phyloP scores from a whole-genome alignment of 306 rosid genomes.

The Medicago truncatula region MtrunA17r5.0-ANR NC_053046.1:9478001-9478500 shows the following conservation, averaged over 20 bases:
- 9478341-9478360: constrained; percentile 99
- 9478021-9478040: neutral
- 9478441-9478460: constrained; percentile 29
- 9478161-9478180: constrained; percentile 56
- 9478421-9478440: constrained; percentile 31
- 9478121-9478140: constrained; percentile 31
- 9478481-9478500: constrained; percentile 14
- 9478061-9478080: constrained; percentile 15
- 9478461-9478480: constrained; percentile 14
- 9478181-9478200: constrained; percentile 99
- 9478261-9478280: constrained; percentile 25
- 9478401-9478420: constrained; percentile 28
- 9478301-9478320: constrained; percentile 12
- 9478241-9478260: constrained; percentile 93
- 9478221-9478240: constrained; percentile 95
- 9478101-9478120: constrained; percentile 7
- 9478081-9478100: constrained; percentile 13
- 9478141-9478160: constrained; percentile 32
- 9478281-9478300: neutral
- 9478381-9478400: constrained; percentile 82
- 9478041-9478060: neutral
- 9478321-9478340: constrained; percentile 45
- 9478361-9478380: constrained; percentile 95
- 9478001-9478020: neutral
- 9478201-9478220: constrained; percentile 94